A percentile compares a stretch with the other conserved stretches of the same genome.
phyloP scores from a whole-genome alignment of 1,284 basidiomycete species.

The Chiua sp. region DNA sequence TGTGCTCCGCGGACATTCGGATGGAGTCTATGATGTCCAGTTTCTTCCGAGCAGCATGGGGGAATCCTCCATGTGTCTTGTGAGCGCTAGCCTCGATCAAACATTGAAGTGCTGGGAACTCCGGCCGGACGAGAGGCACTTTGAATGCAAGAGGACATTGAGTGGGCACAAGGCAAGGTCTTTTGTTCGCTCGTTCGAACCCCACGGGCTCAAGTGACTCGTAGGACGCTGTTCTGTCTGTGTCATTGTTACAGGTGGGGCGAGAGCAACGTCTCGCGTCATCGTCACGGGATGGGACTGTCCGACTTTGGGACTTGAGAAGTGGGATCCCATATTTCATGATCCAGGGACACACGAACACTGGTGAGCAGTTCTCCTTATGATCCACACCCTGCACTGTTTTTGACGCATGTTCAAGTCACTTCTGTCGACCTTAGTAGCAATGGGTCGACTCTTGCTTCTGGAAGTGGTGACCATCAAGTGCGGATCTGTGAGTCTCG shows the following conservation, averaged over 20 bases:
- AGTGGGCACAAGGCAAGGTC: constrained; percentile 31
- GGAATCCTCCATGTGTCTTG: constrained; percentile 21
- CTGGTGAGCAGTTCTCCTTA: constrained; percentile 32
- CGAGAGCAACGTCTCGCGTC: constrained; percentile 40
- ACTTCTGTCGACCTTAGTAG: constrained; percentile 88
- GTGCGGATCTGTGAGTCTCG: constrained; percentile 70
- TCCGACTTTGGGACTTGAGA: constrained; percentile 38
- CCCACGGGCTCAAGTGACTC: neutral
- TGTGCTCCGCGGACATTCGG: constrained; percentile 31
- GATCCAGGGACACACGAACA: constrained; percentile 41
- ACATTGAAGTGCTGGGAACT: constrained; percentile 37
- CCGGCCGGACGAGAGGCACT: constrained; percentile 27
- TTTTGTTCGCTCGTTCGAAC: neutral
- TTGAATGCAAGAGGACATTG: constrained; percentile 36
- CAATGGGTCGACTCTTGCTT: constrained; percentile 77
- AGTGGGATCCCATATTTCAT: constrained; percentile 38
- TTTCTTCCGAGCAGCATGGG: constrained; percentile 25
- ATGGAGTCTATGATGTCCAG: constrained; percentile 37
- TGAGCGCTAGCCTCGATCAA: constrained; percentile 38
- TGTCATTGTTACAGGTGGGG: constrained; percentile 38
- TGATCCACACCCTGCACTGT: constrained; percentile 20
- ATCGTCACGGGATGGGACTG: constrained; percentile 39
- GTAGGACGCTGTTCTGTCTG: constrained; percentile 37
- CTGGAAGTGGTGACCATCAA: constrained; percentile 89
- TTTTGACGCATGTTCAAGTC: constrained; percentile 49